A percentile compares a stretch with the other conserved stretches of the same genome.
Conservation (phyloP, 768 basidiomycete species). For the Sistotremastrum niveocremeum region DNA sequence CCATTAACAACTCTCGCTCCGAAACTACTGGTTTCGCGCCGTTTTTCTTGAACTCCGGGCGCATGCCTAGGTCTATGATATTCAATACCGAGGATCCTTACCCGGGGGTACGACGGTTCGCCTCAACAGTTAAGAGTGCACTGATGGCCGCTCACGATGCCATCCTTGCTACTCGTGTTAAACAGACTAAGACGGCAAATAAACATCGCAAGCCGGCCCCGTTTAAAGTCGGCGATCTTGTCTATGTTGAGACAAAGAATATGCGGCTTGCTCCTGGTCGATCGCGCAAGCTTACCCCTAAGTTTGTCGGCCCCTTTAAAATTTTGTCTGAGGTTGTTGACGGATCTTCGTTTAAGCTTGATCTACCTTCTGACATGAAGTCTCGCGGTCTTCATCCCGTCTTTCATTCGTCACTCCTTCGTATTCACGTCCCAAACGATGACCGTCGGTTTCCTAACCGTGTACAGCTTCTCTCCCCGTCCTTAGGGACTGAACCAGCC, state of each 20-base stretch:
- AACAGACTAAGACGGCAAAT: slow-evolving; percentile 16
- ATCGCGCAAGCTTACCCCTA: slow-evolving; percentile 21
- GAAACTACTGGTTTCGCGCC: slow-evolving; percentile 23
- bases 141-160: slow-evolving; percentile 16
- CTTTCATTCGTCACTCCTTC: slow-evolving; percentile 21
- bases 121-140: slow-evolving; percentile 11
- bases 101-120: slow-evolving; percentile 16
- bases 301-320: slow-evolving; percentile 22
- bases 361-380: slow-evolving; percentile 16
- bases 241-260: slow-evolving; percentile 24
- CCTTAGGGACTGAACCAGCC: slow-evolving; percentile 10
- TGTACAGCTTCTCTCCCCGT: slow-evolving; percentile 14
- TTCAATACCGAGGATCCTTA: slow-evolving; percentile 15
- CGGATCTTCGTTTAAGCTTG: slow-evolving; percentile 11
- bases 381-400: slow-evolving; percentile 14
- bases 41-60: slow-evolving; percentile 22
- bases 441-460: slow-evolving; percentile 19
- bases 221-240: slow-evolving; percentile 17
- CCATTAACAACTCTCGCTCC: slow-evolving; percentile 21
- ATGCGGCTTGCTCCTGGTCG: slow-evolving; percentile 17
- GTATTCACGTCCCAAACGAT: slow-evolving; percentile 21
- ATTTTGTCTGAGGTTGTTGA: slow-evolving; percentile 8
- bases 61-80: slow-evolving; percentile 18
- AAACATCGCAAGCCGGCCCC: slow-evolving; percentile 7
- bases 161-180: slow-evolving; percentile 14